These are phyloP conservation scores for Paecilomyces variotii DNA, from an alignment of 2,329 filamentous ascomycete genomes.

Conservation along the genomic window DNA sequence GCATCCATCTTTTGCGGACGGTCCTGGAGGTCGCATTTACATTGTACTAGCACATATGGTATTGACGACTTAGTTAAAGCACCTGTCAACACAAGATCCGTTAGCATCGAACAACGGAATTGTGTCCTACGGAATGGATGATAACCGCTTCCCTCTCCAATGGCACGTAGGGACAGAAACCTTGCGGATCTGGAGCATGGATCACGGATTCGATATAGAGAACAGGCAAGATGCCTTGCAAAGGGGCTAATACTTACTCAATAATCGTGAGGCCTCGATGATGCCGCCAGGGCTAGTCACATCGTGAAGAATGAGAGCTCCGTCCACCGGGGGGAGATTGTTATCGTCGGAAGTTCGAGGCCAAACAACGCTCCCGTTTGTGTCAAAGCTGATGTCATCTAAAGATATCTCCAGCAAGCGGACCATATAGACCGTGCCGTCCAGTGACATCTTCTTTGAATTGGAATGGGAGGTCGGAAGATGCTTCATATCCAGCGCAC, in stretches of 20 bases:
- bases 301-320: conserved; percentile 80
- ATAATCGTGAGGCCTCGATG: conserved; percentile 61
- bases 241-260: conserved; percentile 55
- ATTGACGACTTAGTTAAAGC: conserved; percentile 64
- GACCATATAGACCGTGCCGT: conserved; percentile 48
- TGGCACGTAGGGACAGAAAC: not conserved
- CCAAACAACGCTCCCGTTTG: conserved; percentile 41
- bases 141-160: not conserved
- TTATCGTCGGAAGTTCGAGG: conserved; percentile 53
- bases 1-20: conserved; percentile 64
- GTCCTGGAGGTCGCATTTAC: conserved; percentile 77
- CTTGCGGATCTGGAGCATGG: not conserved
- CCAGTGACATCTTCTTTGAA: conserved; percentile 49
- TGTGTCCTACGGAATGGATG: not conserved
- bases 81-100: conserved; percentile 43
- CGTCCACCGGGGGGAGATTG: conserved; percentile 68
- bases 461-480: conserved; percentile 32
- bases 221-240: conserved; percentile 5
- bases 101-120: not conserved
- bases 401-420: conserved; percentile 50
- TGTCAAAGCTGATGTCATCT: conserved; percentile 44
- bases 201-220: conserved; percentile 1
- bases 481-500: conserved; percentile 46
- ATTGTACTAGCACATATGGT: conserved; percentile 74
- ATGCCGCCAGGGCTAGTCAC: conserved; percentile 71